Base-by-base conservation (phyloP, 768 basidiomycete genomes). In the Tylopilus cervinicoccineus region DNA sequence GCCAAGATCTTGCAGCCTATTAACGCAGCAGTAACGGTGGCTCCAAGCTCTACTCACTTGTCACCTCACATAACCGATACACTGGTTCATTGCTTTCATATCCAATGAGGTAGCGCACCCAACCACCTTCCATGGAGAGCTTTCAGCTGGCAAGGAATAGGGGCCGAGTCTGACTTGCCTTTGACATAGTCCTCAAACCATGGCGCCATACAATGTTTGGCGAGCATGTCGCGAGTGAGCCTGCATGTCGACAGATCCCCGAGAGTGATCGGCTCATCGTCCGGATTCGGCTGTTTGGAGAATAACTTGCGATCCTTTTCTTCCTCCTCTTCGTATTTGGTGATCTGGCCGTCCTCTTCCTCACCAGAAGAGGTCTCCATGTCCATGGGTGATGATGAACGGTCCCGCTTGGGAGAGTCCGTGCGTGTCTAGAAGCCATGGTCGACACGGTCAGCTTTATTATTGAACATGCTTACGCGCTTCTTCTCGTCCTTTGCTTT, bases 401-500 rank as follows among this genome's bases (percentile, higher is more conserved):
- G 78, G 40, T 87, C 84, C 17, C 81, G 79, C 59, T 80, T 80
- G 5, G 84, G 83, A 12, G 84, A 83, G 54, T 73, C 69, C 40
- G 63, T 67, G 57, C 70, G 66, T 64, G 72, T 74, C 79, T 84
- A 53, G 32, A 38, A 19, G 22, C 44, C 20, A 44, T 55, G 56
- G 52, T 48, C 39, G 40, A 55, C 41, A 39, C 38, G 45, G 40
- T 36, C 40, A 36, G 9, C 19, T 20, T 13, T 14, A 19, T 40
- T 16, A 42, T 23, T 16, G 9, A 16, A 29, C 17, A 43, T 33
- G 65, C 81, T 54, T 66, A 93, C 93, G 51, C 84, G 78, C 64
- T 84, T 87, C 68, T 86, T 85, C 66, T 94, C 90, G 55, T 86
- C 90, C 69, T 93, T 94, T 9, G 90, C 92, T 58, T 85, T 88